Evolutionary conservation across 768 basidiomycete species (phyloP).

Genomic region (Lactarius akahatsu): DNA sequence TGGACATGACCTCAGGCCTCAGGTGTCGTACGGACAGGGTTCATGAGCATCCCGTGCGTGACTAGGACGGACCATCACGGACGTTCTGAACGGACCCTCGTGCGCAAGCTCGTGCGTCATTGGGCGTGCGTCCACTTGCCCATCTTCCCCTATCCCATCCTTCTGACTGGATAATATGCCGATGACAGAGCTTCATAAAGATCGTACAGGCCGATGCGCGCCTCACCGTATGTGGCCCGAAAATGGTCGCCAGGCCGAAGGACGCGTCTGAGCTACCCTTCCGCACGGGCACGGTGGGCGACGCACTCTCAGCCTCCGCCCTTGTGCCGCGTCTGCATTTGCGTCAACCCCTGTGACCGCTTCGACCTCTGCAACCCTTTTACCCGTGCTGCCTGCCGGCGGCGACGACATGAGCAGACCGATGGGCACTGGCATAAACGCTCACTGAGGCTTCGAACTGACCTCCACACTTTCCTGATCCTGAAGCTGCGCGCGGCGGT

Average conservation of each 20-base stretch:
- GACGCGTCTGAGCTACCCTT: constrained; percentile 92
- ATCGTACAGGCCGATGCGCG: constrained; percentile 71
- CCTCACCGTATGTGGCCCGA: constrained; percentile 85
- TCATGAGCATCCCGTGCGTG: constrained; percentile 89
- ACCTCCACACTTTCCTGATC: constrained; percentile 30
- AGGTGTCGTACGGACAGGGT: constrained; percentile 69
- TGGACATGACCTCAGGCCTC: constrained; percentile 74
- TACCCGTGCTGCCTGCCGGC: too few species aligned
- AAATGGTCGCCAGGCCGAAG: constrained; percentile 87
- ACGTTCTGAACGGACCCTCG: too few species aligned
- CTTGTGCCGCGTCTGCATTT: constrained; percentile 11
- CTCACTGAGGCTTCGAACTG: constrained; percentile 68
- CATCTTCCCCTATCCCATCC: too few species aligned
- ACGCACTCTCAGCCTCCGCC: constrained; percentile 1
- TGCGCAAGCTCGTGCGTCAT: too few species aligned
- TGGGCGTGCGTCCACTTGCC: too few species aligned
- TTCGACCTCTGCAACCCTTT: too few species aligned
- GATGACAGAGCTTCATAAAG: constrained; percentile 90
- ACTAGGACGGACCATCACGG: too few species aligned
- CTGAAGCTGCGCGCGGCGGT: too few species aligned
- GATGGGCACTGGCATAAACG: too few species aligned
- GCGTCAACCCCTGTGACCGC: not conserved
- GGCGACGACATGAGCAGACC: constrained; percentile 36
- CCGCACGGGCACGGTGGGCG: constrained; percentile 60
- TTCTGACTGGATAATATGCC: too few species aligned